Percentiles rank a stretch among this genome's conserved stretches.
phyloP scores from a whole-genome alignment of 1,284 basidiomycete genomes.

The Volvariella volvacea region DNA sequence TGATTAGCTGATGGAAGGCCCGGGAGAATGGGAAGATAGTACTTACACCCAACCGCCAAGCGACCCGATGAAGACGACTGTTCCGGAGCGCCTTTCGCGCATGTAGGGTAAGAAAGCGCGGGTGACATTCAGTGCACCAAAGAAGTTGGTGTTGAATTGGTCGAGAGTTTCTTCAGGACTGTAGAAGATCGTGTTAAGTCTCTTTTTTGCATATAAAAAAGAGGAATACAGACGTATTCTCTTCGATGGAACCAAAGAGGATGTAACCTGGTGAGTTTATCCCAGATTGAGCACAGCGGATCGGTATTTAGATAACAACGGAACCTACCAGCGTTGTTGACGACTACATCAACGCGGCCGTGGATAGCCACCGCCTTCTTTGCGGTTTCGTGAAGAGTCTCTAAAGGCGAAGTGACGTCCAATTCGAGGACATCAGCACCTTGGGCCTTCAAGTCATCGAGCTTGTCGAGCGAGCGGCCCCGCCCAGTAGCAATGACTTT shows the following conservation, averaged over 20 bases:
- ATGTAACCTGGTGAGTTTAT: background rate
- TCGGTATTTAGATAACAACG: background rate
- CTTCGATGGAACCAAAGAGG: background rate
- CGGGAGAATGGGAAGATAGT: background rate
- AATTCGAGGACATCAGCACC: slow-evolving; percentile 22
- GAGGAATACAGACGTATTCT: background rate
- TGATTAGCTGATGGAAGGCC: background rate
- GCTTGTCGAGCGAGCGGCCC: slow-evolving; percentile 15
- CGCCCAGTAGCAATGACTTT: slow-evolving; percentile 24
- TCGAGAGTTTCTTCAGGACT: slow-evolving; percentile 5
- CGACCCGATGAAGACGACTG: background rate
- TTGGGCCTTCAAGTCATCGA: slow-evolving; percentile 17
- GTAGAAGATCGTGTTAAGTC: background rate
- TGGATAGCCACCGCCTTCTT: slow-evolving; percentile 15
- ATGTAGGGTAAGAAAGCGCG: background rate
- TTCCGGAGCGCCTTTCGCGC: background rate
- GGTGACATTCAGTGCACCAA: background rate
- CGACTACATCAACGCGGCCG: slow-evolving; percentile 21
- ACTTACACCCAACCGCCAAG: background rate
- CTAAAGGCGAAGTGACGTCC: slow-evolving; percentile 21
- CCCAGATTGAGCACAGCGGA: background rate
- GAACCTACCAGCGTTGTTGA: slow-evolving; percentile 19
- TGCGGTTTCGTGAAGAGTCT: slow-evolving; percentile 14
- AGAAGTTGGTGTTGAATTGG: slow-evolving; percentile 3
- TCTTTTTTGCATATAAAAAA: background rate